Percentiles rank a stretch among this genome's conserved stretches.
These are phyloP conservation scores for Globisporangium perplexum DNA, from an alignment of 352 stramenopile genomes.

Conservation along the genomic window DNA sequence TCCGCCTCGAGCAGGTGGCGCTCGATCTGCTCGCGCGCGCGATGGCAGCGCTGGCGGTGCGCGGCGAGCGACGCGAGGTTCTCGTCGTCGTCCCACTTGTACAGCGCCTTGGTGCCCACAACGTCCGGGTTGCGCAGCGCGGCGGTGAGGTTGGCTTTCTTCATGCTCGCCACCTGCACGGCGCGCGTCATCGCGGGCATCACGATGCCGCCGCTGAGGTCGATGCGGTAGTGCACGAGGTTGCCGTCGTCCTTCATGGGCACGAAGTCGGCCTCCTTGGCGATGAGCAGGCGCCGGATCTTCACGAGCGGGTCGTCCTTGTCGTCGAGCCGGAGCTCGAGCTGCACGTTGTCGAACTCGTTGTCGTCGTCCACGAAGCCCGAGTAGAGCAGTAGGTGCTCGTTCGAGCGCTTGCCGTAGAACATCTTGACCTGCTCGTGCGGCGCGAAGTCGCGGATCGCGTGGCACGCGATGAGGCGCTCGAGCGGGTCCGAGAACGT, in stretches of 20 bases:
- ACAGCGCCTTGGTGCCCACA: constrained; percentile 18
- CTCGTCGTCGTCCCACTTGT: constrained; percentile 19
- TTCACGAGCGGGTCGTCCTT: constrained; percentile 27
- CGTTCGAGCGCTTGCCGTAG: constrained; percentile 51
- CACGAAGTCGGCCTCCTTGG: constrained; percentile 27
- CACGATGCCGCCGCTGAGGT: constrained; percentile 16
- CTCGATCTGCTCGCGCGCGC: constrained; percentile 6
- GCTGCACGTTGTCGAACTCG: constrained; percentile 20
- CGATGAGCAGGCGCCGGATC: constrained; percentile 34
- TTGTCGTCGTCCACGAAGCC: constrained; percentile 47
- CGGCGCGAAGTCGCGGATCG: constrained; percentile 26
- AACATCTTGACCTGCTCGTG: constrained; percentile 55
- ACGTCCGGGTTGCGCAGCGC: constrained; percentile 19
- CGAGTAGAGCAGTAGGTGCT: constrained; percentile 48
- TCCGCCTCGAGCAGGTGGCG: constrained; percentile 8
- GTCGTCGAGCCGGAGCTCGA: constrained; percentile 14
- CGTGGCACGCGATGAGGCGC: constrained; percentile 29
- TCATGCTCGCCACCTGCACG: constrained; percentile 24
- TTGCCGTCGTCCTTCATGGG: constrained; percentile 12
- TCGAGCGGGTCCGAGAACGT: constrained; percentile 32
- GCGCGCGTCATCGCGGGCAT: constrained; percentile 23
- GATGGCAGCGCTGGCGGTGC: constrained; percentile 11
- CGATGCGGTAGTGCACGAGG: constrained; percentile 19
- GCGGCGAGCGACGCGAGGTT: constrained; percentile 11
- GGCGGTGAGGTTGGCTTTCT: constrained; percentile 26